phyloP scores from a whole-genome alignment of 2,329 filamentous ascomycete genomes.

The Colletotrichum liaoningense region DNA sequence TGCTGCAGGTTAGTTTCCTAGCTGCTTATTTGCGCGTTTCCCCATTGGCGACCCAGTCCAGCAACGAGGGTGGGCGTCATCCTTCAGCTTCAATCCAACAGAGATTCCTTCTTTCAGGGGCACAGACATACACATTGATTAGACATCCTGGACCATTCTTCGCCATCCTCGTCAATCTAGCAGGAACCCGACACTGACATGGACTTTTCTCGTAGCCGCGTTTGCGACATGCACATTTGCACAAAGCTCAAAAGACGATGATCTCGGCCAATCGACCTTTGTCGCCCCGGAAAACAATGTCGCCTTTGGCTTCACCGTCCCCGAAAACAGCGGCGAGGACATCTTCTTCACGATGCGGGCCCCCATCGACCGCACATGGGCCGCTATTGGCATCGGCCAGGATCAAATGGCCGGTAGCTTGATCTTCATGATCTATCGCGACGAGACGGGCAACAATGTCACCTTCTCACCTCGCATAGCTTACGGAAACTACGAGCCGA shows the following conservation, averaged over 20 bases:
- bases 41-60: neutral
- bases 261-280: conserved; percentile 54
- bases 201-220: conserved; percentile 23
- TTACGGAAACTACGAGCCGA: conserved; percentile 63
- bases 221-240: conserved; percentile 39
- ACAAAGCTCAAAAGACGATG: conserved; percentile 42
- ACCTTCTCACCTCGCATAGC: conserved; percentile 67
- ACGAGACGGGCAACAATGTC: conserved; percentile 57
- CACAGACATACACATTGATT: neutral
- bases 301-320: conserved; percentile 63
- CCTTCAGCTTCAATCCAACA: neutral
- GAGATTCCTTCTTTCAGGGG: neutral
- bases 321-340: conserved; percentile 57
- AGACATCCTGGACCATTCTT: neutral
- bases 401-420: conserved; percentile 63
- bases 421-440: conserved; percentile 66
- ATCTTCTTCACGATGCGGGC: conserved; percentile 67
- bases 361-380: conserved; percentile 59
- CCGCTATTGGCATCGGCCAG: conserved; percentile 65
- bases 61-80: neutral
- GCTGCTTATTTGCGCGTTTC: conserved; percentile 12
- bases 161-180: neutral
- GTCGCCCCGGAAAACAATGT: conserved; percentile 55
- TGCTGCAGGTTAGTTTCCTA: conserved; percentile 32
- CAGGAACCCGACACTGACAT: conserved; percentile 21